Conservation (phyloP, 768 basidiomycete genomes). For the Suillus tomentosus region DNA sequence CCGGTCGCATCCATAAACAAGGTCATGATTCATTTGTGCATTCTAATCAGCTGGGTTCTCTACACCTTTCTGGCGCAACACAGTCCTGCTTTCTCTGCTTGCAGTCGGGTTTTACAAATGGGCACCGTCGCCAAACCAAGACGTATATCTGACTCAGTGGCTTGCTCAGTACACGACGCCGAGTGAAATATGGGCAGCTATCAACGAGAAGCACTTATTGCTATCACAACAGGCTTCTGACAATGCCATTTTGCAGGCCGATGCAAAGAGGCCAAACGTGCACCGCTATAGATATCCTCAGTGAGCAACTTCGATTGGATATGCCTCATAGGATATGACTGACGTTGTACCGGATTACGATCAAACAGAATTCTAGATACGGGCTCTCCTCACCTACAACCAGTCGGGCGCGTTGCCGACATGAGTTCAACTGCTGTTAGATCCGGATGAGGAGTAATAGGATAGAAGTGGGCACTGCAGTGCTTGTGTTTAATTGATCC, state of each 20-base stretch:
- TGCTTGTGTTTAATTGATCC: conserved; percentile 1
- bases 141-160: conserved; percentile 67
- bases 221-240: conserved; percentile 44
- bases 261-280: conserved; percentile 47
- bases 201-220: conserved; percentile 58
- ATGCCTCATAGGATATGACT: conserved; percentile 1
- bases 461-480: background rate
- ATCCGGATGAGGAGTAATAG: conserved; percentile 16
- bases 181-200: conserved; percentile 51
- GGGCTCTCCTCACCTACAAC: conserved; percentile 58
- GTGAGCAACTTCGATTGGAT: conserved; percentile 42
- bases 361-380: conserved; percentile 54
- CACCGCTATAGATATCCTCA: conserved; percentile 73
- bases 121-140: conserved; percentile 61
- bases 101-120: conserved; percentile 65
- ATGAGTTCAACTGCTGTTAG: conserved; percentile 38
- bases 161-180: conserved; percentile 60
- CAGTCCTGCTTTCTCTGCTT: conserved; percentile 50
- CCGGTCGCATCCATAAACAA: conserved; percentile 6
- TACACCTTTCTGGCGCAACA: conserved; percentile 68
- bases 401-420: conserved; percentile 52
- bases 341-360: conserved; percentile 16
- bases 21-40: background rate
- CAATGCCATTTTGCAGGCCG: conserved; percentile 42
- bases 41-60: conserved; percentile 53